Conservation (phyloP, 768 basidiomycete genomes). For the Lactarius hatsudake region DNA sequence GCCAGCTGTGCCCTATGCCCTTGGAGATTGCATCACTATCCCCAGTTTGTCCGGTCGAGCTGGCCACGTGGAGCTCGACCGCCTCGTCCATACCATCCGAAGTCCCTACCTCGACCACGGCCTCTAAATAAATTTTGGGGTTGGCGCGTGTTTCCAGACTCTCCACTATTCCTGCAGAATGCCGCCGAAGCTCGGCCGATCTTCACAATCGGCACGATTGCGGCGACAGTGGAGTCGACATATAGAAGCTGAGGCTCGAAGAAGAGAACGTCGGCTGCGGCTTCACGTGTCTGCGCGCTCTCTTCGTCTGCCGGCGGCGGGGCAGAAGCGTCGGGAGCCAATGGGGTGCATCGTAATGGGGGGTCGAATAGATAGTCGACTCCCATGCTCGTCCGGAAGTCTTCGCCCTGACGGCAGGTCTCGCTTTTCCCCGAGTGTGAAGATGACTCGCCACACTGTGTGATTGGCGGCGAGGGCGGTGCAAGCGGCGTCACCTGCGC, state of each 20-base stretch:
- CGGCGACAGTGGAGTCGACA: not conserved
- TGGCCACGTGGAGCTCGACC: constrained; percentile 3
- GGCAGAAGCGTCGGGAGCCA: not conserved
- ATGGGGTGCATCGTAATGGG: not conserved
- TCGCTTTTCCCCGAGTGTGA: not conserved
- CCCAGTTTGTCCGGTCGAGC: not conserved
- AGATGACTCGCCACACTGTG: not conserved
- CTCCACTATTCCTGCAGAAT: not conserved
- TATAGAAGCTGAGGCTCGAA: not conserved
- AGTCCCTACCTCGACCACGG: constrained; percentile 4
- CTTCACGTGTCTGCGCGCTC: constrained; percentile 18
- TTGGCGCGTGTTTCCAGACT: not conserved
- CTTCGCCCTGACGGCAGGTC: constrained; percentile 1
- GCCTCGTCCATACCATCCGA: constrained; percentile 1
- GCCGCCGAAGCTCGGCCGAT: not conserved
- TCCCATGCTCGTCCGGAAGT: constrained; percentile 8
- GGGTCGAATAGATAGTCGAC: constrained; percentile 12
- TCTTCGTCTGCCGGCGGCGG: not conserved
- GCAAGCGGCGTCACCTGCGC: not conserved
- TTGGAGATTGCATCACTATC: not conserved
- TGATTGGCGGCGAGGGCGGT: constrained; percentile 2
- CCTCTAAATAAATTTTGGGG: not conserved
- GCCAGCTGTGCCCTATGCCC: not conserved
- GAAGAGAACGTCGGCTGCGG: constrained; percentile 15
- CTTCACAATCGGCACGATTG: constrained; percentile 12